Conservation (phyloP, 495 filamentous ascomycete species). For the Penicillium longicatenatum region DNA sequence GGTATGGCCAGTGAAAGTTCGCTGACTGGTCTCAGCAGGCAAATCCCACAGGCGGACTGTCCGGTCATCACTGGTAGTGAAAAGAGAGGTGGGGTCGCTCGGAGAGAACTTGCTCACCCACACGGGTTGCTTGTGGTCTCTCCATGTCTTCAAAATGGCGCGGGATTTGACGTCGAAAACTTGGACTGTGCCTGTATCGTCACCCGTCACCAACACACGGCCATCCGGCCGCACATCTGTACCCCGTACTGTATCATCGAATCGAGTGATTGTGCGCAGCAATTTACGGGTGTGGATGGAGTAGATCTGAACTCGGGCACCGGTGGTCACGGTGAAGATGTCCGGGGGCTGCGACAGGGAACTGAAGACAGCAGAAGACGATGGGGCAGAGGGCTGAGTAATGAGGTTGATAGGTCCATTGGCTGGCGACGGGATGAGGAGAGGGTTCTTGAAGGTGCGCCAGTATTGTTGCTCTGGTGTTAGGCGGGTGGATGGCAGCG, state of each 20-base stretch:
- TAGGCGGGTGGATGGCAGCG: slow-evolving; percentile 47
- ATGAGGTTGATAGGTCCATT: slow-evolving; percentile 86
- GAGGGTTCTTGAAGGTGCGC: slow-evolving; percentile 86
- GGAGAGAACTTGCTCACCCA: slow-evolving; percentile 90
- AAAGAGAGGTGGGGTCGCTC: slow-evolving; percentile 76
- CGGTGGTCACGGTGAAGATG: slow-evolving; percentile 88
- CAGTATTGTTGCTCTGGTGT: slow-evolving; percentile 96
- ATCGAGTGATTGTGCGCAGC: slow-evolving; percentile 87
- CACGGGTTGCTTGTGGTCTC: slow-evolving; percentile 91
- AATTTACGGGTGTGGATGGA: slow-evolving; percentile 85
- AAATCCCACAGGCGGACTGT: slow-evolving; percentile 95
- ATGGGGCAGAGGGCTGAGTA: slow-evolving; percentile 66
- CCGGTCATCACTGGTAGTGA: slow-evolving; percentile 85
- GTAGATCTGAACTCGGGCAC: slow-evolving; percentile 88
- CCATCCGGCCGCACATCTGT: slow-evolving; percentile 88
- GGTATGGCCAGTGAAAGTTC: slow-evolving; percentile 80
- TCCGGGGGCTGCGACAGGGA: slow-evolving; percentile 59
- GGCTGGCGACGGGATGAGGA: slow-evolving; percentile 81
- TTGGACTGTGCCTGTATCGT: slow-evolving; percentile 86
- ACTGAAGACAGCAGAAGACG: slow-evolving; percentile 47
- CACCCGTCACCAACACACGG: slow-evolving; percentile 83
- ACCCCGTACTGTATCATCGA: slow-evolving; percentile 83
- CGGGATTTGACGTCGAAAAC: slow-evolving; percentile 89
- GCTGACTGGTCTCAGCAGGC: slow-evolving; percentile 70
- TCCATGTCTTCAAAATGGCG: slow-evolving; percentile 95